Percentiles rank a stretch among this genome's conserved stretches.
phyloP scores from a whole-genome alignment of 352 stramenopile genomes.

The Phytophthora tentaculata region DNA sequence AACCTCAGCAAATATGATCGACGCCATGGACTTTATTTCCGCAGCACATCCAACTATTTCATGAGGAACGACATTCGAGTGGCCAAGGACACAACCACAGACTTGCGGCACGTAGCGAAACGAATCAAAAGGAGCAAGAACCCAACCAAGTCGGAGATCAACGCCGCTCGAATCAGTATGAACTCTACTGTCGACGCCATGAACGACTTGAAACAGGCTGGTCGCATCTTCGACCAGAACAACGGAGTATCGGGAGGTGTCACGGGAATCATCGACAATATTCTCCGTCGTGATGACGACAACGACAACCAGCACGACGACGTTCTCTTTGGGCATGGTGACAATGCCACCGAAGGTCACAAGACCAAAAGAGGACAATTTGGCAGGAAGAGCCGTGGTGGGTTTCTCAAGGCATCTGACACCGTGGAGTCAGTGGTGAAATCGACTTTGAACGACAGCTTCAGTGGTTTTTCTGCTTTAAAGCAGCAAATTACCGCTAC shows the following conservation, averaged over 20 bases:
- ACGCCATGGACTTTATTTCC: conserved; percentile 28
- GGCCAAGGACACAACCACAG: conserved; percentile 26
- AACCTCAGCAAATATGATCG: conserved; percentile 37
- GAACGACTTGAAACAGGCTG: conserved; percentile 39
- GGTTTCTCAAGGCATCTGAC: conserved; percentile 6
- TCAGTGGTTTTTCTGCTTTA: conserved; percentile 30
- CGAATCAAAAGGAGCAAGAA: conserved; percentile 26
- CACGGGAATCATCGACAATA: conserved; percentile 20
- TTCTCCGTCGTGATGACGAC: conserved; percentile 15
- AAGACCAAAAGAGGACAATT: conserved; percentile 16
- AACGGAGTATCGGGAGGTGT: conserved; percentile 13
- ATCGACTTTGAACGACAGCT: conserved; percentile 32
- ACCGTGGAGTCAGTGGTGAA: conserved; percentile 35
- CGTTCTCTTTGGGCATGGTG: neutral
- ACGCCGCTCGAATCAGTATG: conserved; percentile 33
- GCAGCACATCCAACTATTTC: conserved; percentile 33
- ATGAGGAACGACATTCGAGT: conserved; percentile 40
- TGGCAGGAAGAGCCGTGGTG: conserved; percentile 3
- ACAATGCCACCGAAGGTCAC: neutral
- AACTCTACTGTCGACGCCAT: conserved; percentile 35
- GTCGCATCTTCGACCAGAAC: conserved; percentile 38
- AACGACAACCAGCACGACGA: conserved; percentile 2
- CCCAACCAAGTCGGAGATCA: conserved; percentile 34
- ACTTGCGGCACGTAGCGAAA: conserved; percentile 32
- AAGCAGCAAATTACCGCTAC: conserved; percentile 34